Percentiles rank a stretch among this genome's conserved stretches.
These are phyloP conservation scores for Aspergillus sp. DNA, from an alignment of 2,329 filamentous ascomycete genomes.

Conservation along the genomic window DNA sequence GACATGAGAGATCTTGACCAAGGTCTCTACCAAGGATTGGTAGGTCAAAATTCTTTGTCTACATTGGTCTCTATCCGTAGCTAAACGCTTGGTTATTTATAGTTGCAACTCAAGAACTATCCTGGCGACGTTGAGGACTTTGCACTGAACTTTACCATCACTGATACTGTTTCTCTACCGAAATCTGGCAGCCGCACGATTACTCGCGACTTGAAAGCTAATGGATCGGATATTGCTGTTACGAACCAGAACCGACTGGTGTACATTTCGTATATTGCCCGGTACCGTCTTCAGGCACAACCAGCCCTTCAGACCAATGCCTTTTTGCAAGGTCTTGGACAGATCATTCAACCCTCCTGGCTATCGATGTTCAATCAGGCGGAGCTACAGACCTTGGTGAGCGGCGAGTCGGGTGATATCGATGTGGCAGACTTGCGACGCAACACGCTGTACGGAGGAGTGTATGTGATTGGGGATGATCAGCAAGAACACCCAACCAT, in stretches of 20 bases:
- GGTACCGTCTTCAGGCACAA: conserved; percentile 77
- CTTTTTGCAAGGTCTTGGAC: conserved; percentile 76
- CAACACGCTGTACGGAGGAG: conserved; percentile 80
- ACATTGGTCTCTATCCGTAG: conserved; percentile 1
- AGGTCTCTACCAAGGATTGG: conserved; percentile 78
- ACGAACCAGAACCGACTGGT: conserved; percentile 87
- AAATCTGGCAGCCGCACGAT: conserved; percentile 52
- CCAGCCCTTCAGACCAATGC: conserved; percentile 74
- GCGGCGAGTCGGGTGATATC: conserved; percentile 78
- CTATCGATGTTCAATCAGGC: conserved; percentile 97
- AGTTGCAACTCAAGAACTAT: conserved; percentile 73
- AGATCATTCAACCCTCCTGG: conserved; percentile 88
- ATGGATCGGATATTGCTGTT: conserved; percentile 69
- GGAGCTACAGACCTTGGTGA: conserved; percentile 87
- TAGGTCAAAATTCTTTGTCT: conserved; percentile 27
- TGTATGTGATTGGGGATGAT: conserved; percentile 87
- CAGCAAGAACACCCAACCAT: conserved; percentile 78
- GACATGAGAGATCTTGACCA: conserved; percentile 90
- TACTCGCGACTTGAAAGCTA: conserved; percentile 67
- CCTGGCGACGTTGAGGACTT: conserved; percentile 72
- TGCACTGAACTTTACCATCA: conserved; percentile 80
- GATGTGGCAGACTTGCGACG: conserved; percentile 76
- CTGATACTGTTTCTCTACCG: conserved; percentile 56
- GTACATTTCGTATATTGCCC: conserved; percentile 89
- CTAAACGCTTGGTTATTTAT: background rate